phyloP scores from a whole-genome alignment of 1,284 basidiomycete genomes.

The Malassezia obtusa region DNA sequence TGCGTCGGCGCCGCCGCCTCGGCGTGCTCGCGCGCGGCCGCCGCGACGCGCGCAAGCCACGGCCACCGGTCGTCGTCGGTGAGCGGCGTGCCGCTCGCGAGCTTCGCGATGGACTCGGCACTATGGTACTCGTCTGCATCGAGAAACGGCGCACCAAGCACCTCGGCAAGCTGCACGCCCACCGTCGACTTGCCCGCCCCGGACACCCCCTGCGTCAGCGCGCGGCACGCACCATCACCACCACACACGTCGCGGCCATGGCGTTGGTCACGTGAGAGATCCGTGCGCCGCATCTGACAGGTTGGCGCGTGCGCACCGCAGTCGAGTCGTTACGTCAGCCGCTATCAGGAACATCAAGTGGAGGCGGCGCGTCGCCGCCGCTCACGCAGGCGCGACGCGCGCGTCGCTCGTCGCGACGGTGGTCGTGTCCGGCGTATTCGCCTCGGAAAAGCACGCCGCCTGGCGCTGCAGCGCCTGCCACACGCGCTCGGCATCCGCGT shows the following conservation, averaged over 20 bases:
- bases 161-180: constrained; percentile 58
- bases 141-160: constrained; percentile 62
- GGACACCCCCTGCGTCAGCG: constrained; percentile 20
- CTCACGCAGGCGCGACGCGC: too few relatives aligned
- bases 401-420: too few relatives aligned
- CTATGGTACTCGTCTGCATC: constrained; percentile 87
- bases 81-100: constrained; percentile 66
- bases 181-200: constrained; percentile 69
- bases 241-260: neutral
- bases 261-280: neutral
- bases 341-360: too few relatives aligned
- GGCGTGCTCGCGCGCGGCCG: constrained; percentile 52
- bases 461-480: constrained; percentile 6
- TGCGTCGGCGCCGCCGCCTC: neutral
- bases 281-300: too few relatives aligned
- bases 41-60: constrained; percentile 68
- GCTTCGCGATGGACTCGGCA: constrained; percentile 71
- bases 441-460: constrained; percentile 5
- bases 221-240: constrained; percentile 9
- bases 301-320: too few relatives aligned
- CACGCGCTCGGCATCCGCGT: neutral
- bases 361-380: too few relatives aligned
- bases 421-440: neutral
- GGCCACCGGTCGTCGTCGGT: constrained; percentile 68
- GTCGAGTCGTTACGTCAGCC: too few relatives aligned